Base-by-base conservation (phyloP, 768 basidiomycete genomes). In the Termitomyces sp. region DNA sequence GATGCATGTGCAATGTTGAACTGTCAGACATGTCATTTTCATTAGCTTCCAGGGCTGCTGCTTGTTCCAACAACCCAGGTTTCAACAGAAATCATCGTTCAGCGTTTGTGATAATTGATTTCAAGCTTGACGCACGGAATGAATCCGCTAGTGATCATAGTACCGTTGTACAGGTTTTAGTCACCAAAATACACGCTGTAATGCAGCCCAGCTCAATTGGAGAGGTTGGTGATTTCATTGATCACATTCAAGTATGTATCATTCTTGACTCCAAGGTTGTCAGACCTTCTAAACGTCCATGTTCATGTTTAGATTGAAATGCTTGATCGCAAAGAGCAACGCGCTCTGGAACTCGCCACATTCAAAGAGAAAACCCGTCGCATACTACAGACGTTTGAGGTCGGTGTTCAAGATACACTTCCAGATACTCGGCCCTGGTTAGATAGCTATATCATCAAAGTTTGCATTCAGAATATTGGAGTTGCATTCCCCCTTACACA, bases 201-300 rank as follows among this genome's bases (percentile, higher is more conserved):
- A 87, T 97, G 88, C 94, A 94, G 68, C 87, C 95, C 10, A 91
- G 91, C 60, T 95, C 96, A 0, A 86, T 98, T 50, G 87, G 88
- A 21, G 91, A 96, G 66, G 74, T 98, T 8, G 91, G 88, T 15
- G 95, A 98, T 67, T 91, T 94, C 60, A 70, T 93, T 41, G 93
- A 96, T 66, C 79, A 92, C 62, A 74, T 92, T 42, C 91, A 91
- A 79, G 91, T 87, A 72, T 21, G 55, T 35, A 31, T 62, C 30
- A 33, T 19, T 46, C 45, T 47, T 58, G 33, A 46, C 33, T 54
- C 33, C 26, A 17, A 21, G 14, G 21, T 30, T 26, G 35, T 40
- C 35, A 31, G 43, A 44, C 53, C 51, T 45, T 7, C 50, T 53
- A 15, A 51, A 30, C 42, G 42, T 35, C 5, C 59, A 21, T 37